Conservation (phyloP, 2,329 filamentous ascomycete genomes). For the Aspergillus neotritici region DNA sequence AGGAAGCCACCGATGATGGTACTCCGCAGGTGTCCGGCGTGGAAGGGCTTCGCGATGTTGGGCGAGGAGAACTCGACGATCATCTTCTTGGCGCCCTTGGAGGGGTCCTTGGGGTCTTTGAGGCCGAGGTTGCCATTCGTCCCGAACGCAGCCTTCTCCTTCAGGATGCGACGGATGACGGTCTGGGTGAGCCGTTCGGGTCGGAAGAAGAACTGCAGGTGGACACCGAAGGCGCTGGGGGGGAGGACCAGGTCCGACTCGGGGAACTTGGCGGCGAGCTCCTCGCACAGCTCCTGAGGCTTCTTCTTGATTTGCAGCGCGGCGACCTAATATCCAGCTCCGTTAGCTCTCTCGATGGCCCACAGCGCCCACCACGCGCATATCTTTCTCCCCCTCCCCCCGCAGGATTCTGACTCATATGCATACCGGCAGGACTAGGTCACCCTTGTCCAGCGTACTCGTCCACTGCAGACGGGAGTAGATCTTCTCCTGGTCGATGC, state of each 20-base stretch:
- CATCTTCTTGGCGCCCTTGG: conserved; percentile 53
- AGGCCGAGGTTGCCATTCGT: conserved; percentile 56
- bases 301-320: conserved; percentile 51
- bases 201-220: conserved; percentile 63
- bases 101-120: conserved; percentile 52
- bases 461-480: conserved; percentile 41
- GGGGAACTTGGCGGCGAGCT: conserved; percentile 54
- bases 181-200: conserved; percentile 51
- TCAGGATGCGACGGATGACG: conserved; percentile 55
- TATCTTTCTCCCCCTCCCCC: neutral
- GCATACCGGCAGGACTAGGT: conserved; percentile 40
- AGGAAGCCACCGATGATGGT: conserved; percentile 64
- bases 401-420: neutral
- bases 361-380: neutral
- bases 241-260: conserved; percentile 54
- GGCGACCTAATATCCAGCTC: conserved; percentile 29
- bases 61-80: conserved; percentile 63
- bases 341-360: conserved; percentile 8
- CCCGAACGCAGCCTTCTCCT: conserved; percentile 53
- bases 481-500: conserved; percentile 37
- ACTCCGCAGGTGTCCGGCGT: conserved; percentile 59
- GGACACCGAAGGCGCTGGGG: conserved; percentile 52
- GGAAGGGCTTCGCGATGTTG: conserved; percentile 63
- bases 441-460: conserved; percentile 43
- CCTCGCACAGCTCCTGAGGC: conserved; percentile 51